A percentile compares a stretch with the other conserved stretches of the same genome.
phyloP scores from a whole-genome alignment of 2,329 filamentous ascomycete species.

The Dactylellina leptospora region DNA sequence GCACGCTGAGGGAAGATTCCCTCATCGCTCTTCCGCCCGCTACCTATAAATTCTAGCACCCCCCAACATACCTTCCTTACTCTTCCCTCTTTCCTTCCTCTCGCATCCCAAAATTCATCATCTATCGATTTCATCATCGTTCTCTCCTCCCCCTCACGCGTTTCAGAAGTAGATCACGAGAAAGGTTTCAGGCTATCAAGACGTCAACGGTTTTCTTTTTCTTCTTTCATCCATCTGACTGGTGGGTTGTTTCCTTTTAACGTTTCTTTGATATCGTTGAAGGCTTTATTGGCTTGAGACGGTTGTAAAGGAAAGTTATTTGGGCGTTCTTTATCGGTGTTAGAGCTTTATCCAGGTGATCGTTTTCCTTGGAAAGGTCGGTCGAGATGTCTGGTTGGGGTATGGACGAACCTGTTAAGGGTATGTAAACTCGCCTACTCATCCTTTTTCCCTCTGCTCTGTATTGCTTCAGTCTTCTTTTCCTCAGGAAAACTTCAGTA shows the following conservation, averaged over 20 bases:
- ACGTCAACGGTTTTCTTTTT: background rate
- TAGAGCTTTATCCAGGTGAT: background rate
- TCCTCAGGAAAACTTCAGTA: too few relatives aligned
- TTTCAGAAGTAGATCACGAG: background rate
- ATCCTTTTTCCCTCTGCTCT: background rate
- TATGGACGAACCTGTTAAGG: slow-evolving; percentile 12
- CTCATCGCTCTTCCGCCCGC: too few relatives aligned
- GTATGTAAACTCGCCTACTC: slow-evolving; percentile 1
- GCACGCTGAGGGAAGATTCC: too few relatives aligned
- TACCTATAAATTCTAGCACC: too few relatives aligned
- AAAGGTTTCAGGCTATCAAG: slow-evolving; percentile 2
- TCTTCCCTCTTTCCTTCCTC: background rate
- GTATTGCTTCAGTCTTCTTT: too few relatives aligned
- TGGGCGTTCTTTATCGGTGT: background rate
- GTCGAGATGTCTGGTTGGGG: slow-evolving; percentile 12
- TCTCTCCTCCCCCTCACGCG: background rate
- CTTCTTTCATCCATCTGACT: background rate
- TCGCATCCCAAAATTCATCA: background rate
- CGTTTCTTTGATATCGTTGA: background rate
- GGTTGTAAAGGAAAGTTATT: background rate
- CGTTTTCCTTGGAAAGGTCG: background rate
- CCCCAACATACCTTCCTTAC: background rate
- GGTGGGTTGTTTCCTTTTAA: background rate
- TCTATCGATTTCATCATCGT: background rate
- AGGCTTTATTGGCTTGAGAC: background rate